These are phyloP conservation scores for Apodospora peruviana DNA, from an alignment of 495 filamentous ascomycete species.

Conservation along the genomic window DNA sequence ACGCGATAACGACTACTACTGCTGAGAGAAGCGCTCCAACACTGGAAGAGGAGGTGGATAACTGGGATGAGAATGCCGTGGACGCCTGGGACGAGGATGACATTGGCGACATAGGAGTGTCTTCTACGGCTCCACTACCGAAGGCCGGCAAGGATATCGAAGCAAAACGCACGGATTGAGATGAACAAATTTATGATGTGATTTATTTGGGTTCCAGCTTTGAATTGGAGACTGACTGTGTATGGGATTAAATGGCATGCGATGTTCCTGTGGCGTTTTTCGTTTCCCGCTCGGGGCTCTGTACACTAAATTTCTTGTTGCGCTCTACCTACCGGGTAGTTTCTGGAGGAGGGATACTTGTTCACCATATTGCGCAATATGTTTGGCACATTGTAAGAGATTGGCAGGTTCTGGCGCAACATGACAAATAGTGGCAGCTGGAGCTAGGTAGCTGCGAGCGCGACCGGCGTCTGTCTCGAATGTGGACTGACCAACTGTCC, in stretches of 20 bases:
- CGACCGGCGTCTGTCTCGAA: too few relatives aligned
- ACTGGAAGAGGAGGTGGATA: slow-evolving; percentile 70
- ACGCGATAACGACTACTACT: slow-evolving; percentile 4
- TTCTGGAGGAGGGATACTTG: too few relatives aligned
- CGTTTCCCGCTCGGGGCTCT: too few relatives aligned
- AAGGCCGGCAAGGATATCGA: slow-evolving; percentile 12
- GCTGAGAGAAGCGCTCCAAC: slow-evolving; percentile 20
- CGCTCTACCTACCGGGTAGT: too few relatives aligned
- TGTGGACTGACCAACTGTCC: too few relatives aligned
- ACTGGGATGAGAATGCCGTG: slow-evolving; percentile 76
- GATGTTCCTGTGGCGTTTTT: neutral
- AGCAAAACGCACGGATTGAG: slow-evolving; percentile 34
- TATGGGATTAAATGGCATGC: neutral
- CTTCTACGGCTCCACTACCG: slow-evolving; percentile 12
- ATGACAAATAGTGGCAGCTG: too few relatives aligned
- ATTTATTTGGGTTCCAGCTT: neutral
- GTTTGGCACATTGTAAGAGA: too few relatives aligned
- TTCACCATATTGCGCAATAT: too few relatives aligned
- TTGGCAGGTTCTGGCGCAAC: too few relatives aligned
- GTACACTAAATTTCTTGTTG: too few relatives aligned
- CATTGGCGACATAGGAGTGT: slow-evolving; percentile 29
- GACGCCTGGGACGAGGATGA: slow-evolving; percentile 71
- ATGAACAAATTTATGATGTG: neutral
- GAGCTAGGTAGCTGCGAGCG: too few relatives aligned
- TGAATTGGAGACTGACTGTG: neutral